A percentile compares a stretch with the other conserved stretches of the same genome.
phyloP scores from a whole-genome alignment of 2,329 filamentous ascomycete genomes.

The Sphaerulina vaccinii region DNA sequence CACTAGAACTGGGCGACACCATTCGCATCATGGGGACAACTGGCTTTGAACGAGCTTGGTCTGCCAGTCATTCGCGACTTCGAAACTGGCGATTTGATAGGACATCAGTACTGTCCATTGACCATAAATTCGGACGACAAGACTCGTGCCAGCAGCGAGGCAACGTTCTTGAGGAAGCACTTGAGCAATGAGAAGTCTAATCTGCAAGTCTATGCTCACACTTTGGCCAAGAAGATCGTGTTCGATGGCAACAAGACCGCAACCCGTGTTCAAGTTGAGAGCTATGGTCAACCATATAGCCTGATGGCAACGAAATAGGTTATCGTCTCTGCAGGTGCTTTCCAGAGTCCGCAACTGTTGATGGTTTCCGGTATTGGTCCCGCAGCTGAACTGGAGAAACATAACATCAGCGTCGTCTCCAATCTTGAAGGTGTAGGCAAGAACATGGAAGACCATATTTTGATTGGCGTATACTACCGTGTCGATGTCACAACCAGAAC shows the following conservation, averaged over 20 bases:
- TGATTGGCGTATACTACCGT: not conserved
- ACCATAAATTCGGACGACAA: slow-evolving; percentile 17
- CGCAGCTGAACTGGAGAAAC: slow-evolving; percentile 50
- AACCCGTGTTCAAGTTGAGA: slow-evolving; percentile 24
- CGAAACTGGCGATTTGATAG: slow-evolving; percentile 16
- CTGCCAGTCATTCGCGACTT: slow-evolving; percentile 15
- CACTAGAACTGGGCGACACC: too few relatives aligned
- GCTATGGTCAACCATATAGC: not conserved
- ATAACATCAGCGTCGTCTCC: slow-evolving; percentile 55
- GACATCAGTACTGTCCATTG: slow-evolving; percentile 17
- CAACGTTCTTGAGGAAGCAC: slow-evolving; percentile 10
- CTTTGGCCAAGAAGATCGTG: slow-evolving; percentile 32
- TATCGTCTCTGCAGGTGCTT: slow-evolving; percentile 46
- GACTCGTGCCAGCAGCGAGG: slow-evolving; percentile 14
- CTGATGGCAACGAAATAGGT: slow-evolving; percentile 42
- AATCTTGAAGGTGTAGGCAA: slow-evolving; percentile 63
- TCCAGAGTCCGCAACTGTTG: slow-evolving; percentile 43
- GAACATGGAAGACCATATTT: slow-evolving; percentile 61
- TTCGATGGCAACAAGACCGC: slow-evolving; percentile 34
- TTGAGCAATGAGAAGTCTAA: slow-evolving; percentile 6
- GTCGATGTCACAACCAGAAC: not conserved
- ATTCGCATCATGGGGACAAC: too few relatives aligned
- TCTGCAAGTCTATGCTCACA: slow-evolving; percentile 14
- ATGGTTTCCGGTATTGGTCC: slow-evolving; percentile 62
- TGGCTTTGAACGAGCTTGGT: too few relatives aligned